Base-by-base conservation (phyloP, 2,329 filamentous ascomycete genomes). In the Pseudomassariella vexata region DNA sequence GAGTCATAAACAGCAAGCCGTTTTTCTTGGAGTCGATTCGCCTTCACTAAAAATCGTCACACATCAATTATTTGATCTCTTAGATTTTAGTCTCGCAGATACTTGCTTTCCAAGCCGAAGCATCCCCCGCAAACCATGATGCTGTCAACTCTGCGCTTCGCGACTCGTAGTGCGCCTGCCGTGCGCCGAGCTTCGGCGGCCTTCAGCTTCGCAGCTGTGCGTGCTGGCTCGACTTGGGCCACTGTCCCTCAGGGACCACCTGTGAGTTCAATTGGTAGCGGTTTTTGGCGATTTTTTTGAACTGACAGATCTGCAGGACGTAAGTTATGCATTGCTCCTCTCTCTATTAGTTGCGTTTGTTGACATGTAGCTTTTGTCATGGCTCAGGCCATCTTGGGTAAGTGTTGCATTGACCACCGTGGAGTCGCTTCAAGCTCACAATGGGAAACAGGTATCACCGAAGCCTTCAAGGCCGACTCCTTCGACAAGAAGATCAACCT, bases 401-500 rank as follows among this genome's bases (percentile, higher is more conserved):
- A 50, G 72, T 60, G 41, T 35, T 21, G 16, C 17, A 8, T 15
- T 12, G 18, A 31, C 23, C 20, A 14, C 12, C 24, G 12, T 19
- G 12, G 24, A 11, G 16, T 12, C 12, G 18, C 14, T 22, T 30
- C 17, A 28, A 38, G 30, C 35, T 37, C 36, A 21, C 30, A 33
- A 18, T 27, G 30, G 27, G 36, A 10, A 25, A 12, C 23, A 82
- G 83, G 85, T 61, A 88, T 98, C 67, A 96, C 92, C 43, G 92
- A 98, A 70, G 92, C 92, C 40, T 98, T 92, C 84, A 98, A 96
- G 76, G 89, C 89, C 64, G 92, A 98, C 62, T 76, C 72, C 54
- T 90, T 94, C 65, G 70, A 79, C 43, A 79, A 95, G 71, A 98
- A 96, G 80, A 96, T 98, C 74, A 96, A 96, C 72, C 72, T 98